Evolutionary conservation across 257 asterid species (phyloP), one percentile per base, ranked within the genome.

Genomic region (Salvia miltiorrhiza): DNA sequence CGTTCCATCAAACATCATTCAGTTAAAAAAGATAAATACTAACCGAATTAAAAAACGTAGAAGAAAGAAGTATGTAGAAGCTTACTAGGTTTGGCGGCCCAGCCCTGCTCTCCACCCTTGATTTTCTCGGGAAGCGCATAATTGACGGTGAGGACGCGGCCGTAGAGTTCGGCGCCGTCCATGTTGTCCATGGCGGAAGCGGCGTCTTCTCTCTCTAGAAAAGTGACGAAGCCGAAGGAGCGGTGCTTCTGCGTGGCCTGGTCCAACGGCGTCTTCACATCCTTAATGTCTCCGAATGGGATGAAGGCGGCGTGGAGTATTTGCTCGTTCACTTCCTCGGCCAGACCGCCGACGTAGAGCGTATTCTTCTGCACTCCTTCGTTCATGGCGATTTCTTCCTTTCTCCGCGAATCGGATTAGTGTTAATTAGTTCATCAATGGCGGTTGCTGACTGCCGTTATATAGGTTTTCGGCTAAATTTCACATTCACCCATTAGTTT

Each of bases 71-170:
- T 1, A 23, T 54, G 17, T 10, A 62, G 53, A 48, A 58, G 71
- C 92, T 86, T 87, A 92, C 97, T 83, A 37, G 98, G 96, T 82
- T 92, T 92, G 52, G 98, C 98, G 50, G 98, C 98, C 98, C 98
- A 92, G 41, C 98, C 98, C 59, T 79, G 88, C 72, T 92, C 96
- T 21, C 98, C 98, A 17, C 98, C 98, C 96, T 92, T 92, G 72
- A 92, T 92, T 30, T 63, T 61, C 77, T 92, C 98, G 16, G 98
- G 98, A 44, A 88, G 86, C n/a, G 98, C 98, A 53, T 92, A 92
- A 57, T 92, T 90, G 21, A 92, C 98, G 54, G 98, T 92, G 35
- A 92, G 88, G 7, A 92, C 98, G 44, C 98, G 95, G 13, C 98
- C 98, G 54, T 86, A 92, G 14, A 92, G 95, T 79, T 92, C 98